Conservation (phyloP, 768 basidiomycete species). For the Suillus ampliporus region DNA sequence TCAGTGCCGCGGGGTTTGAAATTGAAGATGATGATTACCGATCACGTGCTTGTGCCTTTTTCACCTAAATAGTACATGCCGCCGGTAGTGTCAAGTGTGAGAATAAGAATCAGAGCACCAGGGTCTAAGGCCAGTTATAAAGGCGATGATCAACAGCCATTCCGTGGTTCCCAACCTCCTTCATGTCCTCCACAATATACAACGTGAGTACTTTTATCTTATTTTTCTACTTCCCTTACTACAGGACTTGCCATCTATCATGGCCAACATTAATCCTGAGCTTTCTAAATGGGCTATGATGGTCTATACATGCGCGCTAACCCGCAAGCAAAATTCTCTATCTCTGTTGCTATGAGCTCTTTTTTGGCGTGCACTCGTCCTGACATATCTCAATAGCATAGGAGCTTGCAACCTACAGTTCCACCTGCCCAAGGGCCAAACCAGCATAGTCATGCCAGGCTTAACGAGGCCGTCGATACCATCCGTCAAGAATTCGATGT, state of each 20-base stretch:
- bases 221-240: background rate
- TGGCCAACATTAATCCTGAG: background rate
- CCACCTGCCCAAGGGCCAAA: slow-evolving; percentile 49
- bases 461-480: slow-evolving; percentile 81
- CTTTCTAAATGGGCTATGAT: background rate
- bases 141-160: slow-evolving; percentile 46
- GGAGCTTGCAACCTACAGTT: slow-evolving; percentile 58
- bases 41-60: slow-evolving; percentile 38
- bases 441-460: slow-evolving; percentile 49
- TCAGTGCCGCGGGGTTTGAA: slow-evolving; percentile 28
- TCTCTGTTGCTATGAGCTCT: slow-evolving; percentile 4
- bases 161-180: slow-evolving; percentile 42
- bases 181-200: slow-evolving; percentile 46
- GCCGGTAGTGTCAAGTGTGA: slow-evolving; percentile 42
- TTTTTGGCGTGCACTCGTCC: slow-evolving; percentile 7
- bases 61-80: slow-evolving; percentile 35
- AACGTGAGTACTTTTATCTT: slow-evolving; percentile 35
- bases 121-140: slow-evolving; percentile 44
- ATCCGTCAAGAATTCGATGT: slow-evolving; percentile 87
- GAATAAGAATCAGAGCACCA: slow-evolving; percentile 39
- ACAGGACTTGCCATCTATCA: background rate
- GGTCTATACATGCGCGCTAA: slow-evolving; percentile 16
- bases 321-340: slow-evolving; percentile 30
- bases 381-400: slow-evolving; percentile 45
- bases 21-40: slow-evolving; percentile 18